Conservation (phyloP, 1,284 basidiomycete genomes). For the Cryptococcus floricola region DNA sequence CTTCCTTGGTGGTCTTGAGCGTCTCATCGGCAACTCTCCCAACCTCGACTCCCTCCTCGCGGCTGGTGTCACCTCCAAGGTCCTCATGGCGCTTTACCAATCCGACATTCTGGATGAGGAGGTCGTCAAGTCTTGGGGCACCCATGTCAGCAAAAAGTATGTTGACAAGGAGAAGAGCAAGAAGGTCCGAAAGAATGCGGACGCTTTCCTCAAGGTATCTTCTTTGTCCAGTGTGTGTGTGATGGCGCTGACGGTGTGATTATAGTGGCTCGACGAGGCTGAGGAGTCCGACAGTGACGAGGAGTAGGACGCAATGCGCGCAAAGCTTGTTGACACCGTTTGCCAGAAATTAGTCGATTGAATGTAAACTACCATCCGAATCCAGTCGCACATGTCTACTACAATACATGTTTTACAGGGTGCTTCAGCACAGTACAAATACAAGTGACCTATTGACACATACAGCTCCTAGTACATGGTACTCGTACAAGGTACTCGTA, state of each 20-base stretch:
- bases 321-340: no score
- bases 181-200: constrained; percentile 90
- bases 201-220: constrained; percentile 79
- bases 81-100: constrained; percentile 94
- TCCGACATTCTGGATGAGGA: constrained; percentile 90
- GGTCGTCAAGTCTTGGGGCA: constrained; percentile 86
- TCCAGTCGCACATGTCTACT: no score
- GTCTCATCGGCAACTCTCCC: constrained; percentile 70
- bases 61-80: constrained; percentile 56
- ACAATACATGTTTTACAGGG: no score
- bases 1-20: constrained; percentile 83
- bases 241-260: not conserved
- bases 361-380: not conserved
- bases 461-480: no score
- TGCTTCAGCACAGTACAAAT: no score
- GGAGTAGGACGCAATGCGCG: constrained; percentile 7
- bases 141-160: constrained; percentile 96
- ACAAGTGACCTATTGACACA: no score
- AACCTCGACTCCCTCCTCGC: constrained; percentile 35
- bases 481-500: no score
- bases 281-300: constrained; percentile 34
- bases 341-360: no score
- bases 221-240: not conserved
- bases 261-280: constrained; percentile 44
- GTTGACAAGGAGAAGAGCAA: constrained; percentile 93